phyloP scores from a whole-genome alignment of 2,329 filamentous ascomycete genomes.

The Cercospora citrullina region DNA sequence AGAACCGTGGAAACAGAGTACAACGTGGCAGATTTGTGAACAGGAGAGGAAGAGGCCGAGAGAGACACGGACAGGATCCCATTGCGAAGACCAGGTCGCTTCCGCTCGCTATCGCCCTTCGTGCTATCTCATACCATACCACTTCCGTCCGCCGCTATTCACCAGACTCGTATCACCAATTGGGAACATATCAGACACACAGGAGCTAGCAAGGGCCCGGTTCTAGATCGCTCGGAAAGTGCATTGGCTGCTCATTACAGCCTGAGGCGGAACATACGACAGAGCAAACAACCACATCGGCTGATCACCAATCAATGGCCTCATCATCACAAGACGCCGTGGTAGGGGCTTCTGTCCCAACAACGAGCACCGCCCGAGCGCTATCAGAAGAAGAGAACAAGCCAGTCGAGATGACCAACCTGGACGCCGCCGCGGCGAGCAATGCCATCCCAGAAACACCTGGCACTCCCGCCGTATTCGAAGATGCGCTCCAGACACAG shows the following conservation, averaged over 20 bases:
- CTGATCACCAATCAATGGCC: slow-evolving; percentile 12
- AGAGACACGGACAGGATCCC: background rate
- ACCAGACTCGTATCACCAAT: background rate
- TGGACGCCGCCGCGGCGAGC: slow-evolving; percentile 1
- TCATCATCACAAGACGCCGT: slow-evolving; percentile 21
- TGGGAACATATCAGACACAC: background rate
- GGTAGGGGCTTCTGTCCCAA: slow-evolving; percentile 21
- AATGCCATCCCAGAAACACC: slow-evolving; percentile 8
- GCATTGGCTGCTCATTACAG: background rate
- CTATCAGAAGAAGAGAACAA: slow-evolving; percentile 13
- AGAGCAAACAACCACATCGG: background rate
- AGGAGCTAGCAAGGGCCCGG: background rate
- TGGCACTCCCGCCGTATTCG: slow-evolving; percentile 7
- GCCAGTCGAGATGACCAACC: slow-evolving; percentile 16
- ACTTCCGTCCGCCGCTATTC: background rate
- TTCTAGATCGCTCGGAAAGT: background rate
- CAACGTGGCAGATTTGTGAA: background rate
- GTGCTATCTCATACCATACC: background rate
- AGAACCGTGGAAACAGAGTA: background rate
- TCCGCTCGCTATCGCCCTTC: slow-evolving; percentile 8
- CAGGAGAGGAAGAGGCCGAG: background rate
- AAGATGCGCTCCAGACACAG: slow-evolving; percentile 17
- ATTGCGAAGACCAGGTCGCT: slow-evolving; percentile 12
- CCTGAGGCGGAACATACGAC: background rate
- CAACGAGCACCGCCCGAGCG: slow-evolving; percentile 7